Evolutionary conservation across 140 eudicot genomes (phyloP), one percentile per base, ranked within the genome.

Genomic region (Stevia rebaudiana): DNA sequence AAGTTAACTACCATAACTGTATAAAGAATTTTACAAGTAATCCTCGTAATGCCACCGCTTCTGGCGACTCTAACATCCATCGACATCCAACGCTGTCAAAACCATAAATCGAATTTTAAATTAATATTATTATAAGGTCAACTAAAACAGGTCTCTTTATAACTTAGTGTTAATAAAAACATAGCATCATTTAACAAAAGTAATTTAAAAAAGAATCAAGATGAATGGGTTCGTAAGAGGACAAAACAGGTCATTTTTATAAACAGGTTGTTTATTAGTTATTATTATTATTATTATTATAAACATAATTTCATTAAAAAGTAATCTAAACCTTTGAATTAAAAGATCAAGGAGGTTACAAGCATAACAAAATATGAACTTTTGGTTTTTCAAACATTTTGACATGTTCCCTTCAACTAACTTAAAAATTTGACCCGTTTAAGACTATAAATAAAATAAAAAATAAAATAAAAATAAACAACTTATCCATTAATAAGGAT

Each of bases 1-100:
- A 23, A 28, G 55, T 65, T 54, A 28, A 54, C 63, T 54, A 12
- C 44, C 56, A 41, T 50, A 50, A 50, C 56, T 3, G 56, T 10
- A 50, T 9, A 50, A 30, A 19, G 31, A 9, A 11, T 50, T 50
- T 19, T 50, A 50, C 56, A 50, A 1, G 21, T 15, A 21, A 50
- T 21, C 23, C 25, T 31, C 54, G 36, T 53, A 55, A 55, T 54
- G 46, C 73, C 55, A 68, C 30, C 9, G 69, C 28, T 63, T 63
- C 25, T 6, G 30, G 53, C 30, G 19, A 67, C 72, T 61, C 22
- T 37, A 51, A 54, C 51, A 67, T 55, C 55, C 73, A 54, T 43
- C 44, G 5, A 21, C 23, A 69, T 42, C 41, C 11, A 33, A 30
- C 18, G 28, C 74, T 56, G 57, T 41, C 46, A 56, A 43, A 44